phyloP scores from a whole-genome alignment of 352 stramenopile species.

The Globisporangium radiosum region DNA sequence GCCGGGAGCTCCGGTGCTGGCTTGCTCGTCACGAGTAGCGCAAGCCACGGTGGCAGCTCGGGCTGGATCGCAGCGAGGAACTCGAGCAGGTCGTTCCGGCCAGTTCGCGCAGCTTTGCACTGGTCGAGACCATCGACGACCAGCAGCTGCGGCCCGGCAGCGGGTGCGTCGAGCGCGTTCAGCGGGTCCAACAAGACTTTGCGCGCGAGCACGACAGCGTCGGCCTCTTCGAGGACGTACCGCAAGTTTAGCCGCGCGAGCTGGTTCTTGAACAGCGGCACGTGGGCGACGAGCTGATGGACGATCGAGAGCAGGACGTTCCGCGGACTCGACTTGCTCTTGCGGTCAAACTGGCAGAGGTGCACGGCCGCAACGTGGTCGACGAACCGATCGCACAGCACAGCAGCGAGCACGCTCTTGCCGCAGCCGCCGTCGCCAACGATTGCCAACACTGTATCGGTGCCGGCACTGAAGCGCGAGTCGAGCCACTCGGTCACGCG shows the following conservation, averaged over 20 bases:
- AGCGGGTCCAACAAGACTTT: conserved; percentile 79
- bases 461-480: conserved; percentile 54
- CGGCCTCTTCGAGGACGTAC: conserved; percentile 75
- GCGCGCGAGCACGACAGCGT: conserved; percentile 50
- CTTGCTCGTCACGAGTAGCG: conserved; percentile 66
- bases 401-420: conserved; percentile 59
- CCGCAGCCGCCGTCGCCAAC: conserved; percentile 65
- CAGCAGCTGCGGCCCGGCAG: conserved; percentile 46
- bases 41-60: conserved; percentile 63
- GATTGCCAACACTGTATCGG: conserved; percentile 50
- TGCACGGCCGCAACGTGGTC: conserved; percentile 57
- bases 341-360: conserved; percentile 74
- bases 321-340: conserved; percentile 59
- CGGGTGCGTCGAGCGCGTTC: conserved; percentile 51
- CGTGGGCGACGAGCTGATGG: conserved; percentile 61
- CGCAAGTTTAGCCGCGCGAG: conserved; percentile 73
- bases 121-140: conserved; percentile 76
- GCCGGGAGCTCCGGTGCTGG: conserved; percentile 49
- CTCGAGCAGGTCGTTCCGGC: conserved; percentile 61
- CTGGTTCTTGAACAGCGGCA: conserved; percentile 76
- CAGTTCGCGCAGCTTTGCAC: conserved; percentile 21
- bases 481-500: conserved; percentile 77
- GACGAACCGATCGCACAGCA: conserved; percentile 44
- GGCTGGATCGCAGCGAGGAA: conserved; percentile 57
- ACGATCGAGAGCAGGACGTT: conserved; percentile 79